Conservation (phyloP, 345 rosid genomes). For the Gossypioides kirkii region DNA sequence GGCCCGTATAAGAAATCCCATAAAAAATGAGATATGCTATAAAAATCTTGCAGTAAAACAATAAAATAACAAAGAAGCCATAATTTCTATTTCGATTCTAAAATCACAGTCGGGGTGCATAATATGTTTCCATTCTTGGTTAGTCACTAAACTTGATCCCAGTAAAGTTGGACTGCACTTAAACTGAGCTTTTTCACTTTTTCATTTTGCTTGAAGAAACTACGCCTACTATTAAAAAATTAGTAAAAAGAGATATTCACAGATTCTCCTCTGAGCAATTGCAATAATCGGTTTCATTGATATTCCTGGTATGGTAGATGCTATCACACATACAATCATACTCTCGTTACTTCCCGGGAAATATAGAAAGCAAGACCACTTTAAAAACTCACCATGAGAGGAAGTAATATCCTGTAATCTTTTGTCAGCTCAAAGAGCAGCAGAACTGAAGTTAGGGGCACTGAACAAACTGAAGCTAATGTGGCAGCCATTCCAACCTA, state of each 20-base stretch:
- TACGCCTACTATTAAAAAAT: background rate
- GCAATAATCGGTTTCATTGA: too few relatives aligned
- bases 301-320: too few relatives aligned
- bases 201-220: background rate
- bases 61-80: background rate
- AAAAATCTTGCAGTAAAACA: background rate
- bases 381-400: conserved; percentile 72
- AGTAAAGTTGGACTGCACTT: background rate
- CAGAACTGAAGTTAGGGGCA: conserved; percentile 92
- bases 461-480: conserved; percentile 95
- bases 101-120: background rate
- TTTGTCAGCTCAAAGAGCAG: conserved; percentile 91
- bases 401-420: conserved; percentile 95
- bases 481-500: conserved; percentile 99
- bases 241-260: background rate
- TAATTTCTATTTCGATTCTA: background rate
- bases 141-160: background rate
- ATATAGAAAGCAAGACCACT: conserved; percentile 6
- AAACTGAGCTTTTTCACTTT: background rate
- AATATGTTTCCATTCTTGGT: background rate
- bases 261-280: background rate
- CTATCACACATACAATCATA: too few relatives aligned
- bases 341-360: background rate
- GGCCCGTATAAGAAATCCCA: background rate
- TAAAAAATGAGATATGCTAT: background rate